Conservation (phyloP, 441 rosid genomes). For the Mallotus japonicus region DNA sequence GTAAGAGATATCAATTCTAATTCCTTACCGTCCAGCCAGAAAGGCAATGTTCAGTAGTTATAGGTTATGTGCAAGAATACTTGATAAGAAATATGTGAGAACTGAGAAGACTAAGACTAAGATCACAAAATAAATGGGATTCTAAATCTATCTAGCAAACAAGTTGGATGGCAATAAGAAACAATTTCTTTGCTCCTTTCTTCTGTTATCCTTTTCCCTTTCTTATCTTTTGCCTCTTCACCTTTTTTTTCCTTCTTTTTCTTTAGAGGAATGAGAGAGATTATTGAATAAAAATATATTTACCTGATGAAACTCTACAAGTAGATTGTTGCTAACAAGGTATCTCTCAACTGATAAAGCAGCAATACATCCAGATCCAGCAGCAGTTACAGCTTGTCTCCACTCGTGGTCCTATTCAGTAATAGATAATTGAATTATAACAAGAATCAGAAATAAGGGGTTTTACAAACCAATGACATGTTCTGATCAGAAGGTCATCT, state of each 20-base stretch:
- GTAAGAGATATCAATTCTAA: background rate
- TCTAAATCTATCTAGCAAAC: background rate
- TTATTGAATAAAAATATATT: background rate
- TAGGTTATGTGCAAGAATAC: background rate
- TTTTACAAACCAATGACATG: conserved; percentile 4
- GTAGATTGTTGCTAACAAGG: conserved; percentile 80
- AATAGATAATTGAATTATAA: conserved; percentile 13
- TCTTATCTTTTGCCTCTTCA: background rate
- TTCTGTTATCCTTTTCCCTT: background rate
- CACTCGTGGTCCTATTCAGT: conserved; percentile 80
- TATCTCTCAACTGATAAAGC: conserved; percentile 96
- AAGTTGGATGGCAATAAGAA: background rate
- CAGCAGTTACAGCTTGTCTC: conserved; percentile 98
- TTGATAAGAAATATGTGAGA: background rate
- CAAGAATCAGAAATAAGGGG: background rate
- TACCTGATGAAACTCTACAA: conserved; percentile 96
- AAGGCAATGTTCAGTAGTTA: background rate
- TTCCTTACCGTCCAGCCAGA: background rate
- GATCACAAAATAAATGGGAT: background rate
- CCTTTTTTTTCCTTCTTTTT: background rate
- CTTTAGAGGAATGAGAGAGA: background rate
- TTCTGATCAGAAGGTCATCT: conserved; percentile 1
- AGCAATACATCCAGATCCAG: conserved; percentile 97
- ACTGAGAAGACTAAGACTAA: too few relatives aligned
- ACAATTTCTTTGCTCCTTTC: too few relatives aligned